Percentiles rank a stretch among this genome's conserved stretches.
Conservation (phyloP, 208 protist genomes). For the Trypanosoma rangeli region DNA sequence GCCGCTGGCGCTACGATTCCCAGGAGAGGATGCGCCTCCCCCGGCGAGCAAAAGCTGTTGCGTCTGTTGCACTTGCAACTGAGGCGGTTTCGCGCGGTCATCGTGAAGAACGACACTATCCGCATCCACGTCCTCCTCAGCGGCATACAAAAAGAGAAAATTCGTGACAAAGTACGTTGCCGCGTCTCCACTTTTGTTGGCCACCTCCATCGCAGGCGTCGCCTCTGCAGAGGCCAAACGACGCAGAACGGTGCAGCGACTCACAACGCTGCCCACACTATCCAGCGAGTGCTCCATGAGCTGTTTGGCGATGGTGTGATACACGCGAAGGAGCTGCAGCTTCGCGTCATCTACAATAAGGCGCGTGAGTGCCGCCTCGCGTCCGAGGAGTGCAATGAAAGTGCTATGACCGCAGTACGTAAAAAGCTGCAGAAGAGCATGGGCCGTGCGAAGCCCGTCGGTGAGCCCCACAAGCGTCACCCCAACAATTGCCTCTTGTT, state of each 20-base stretch:
- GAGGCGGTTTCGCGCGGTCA: background rate
- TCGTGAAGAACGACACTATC: slow-evolving; percentile 12
- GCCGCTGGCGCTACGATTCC: background rate
- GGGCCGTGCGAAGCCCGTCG: slow-evolving; percentile 43
- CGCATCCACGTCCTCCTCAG: slow-evolving; percentile 13
- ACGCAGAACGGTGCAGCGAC: slow-evolving; percentile 45
- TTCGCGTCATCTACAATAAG: slow-evolving; percentile 51
- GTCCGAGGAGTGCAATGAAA: slow-evolving; percentile 57
- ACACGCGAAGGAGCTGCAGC: slow-evolving; percentile 42
- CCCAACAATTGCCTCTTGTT: slow-evolving; percentile 48
- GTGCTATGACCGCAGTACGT: slow-evolving; percentile 65
- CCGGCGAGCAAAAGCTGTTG: background rate
- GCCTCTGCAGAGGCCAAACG: slow-evolving; percentile 46
- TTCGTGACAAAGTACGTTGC: slow-evolving; percentile 21
- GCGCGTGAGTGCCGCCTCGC: slow-evolving; percentile 44
- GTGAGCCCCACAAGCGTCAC: slow-evolving; percentile 40
- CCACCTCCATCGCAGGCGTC: slow-evolving; percentile 12
- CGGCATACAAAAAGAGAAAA: slow-evolving; percentile 21
- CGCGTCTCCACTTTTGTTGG: background rate
- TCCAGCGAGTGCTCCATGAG: slow-evolving; percentile 49
- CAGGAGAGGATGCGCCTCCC: background rate
- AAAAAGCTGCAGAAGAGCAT: slow-evolving; percentile 68
- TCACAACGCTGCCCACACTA: slow-evolving; percentile 47
- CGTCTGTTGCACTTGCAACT: background rate
- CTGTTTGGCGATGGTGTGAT: slow-evolving; percentile 44